Conservation (phyloP, 805 yeast species). For the Brettanomyces sp. region DNA sequence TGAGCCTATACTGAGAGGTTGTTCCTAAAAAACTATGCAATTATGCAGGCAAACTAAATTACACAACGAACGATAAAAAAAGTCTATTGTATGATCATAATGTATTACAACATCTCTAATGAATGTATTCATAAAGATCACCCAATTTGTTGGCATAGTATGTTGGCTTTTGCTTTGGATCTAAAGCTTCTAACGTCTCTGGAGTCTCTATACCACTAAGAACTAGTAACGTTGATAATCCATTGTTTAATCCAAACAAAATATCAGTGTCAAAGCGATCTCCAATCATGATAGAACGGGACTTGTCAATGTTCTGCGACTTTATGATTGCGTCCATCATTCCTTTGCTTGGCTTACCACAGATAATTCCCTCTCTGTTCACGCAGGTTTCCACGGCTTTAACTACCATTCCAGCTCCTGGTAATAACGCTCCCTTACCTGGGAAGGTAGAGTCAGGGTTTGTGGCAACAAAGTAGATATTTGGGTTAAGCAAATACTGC, state of each 20-base stretch:
- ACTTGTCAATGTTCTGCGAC: constrained; percentile 44
- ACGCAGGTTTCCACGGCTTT: constrained; percentile 66
- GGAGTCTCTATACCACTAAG: constrained; percentile 87
- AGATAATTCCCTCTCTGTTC: constrained; percentile 73
- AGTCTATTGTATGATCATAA: no score
- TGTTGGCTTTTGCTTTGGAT: constrained; percentile 44
- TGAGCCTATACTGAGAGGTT: no score
- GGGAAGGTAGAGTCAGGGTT: constrained; percentile 95
- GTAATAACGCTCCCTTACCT: constrained; percentile 70
- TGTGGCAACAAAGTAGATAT: constrained; percentile 76
- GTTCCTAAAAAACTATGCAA: no score
- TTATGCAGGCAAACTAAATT: no score
- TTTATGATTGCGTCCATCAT: constrained; percentile 88
- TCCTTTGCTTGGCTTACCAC: constrained; percentile 86
- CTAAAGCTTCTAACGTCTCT: constrained; percentile 38
- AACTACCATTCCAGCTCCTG: constrained; percentile 93
- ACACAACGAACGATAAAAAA: no score
- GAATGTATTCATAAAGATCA: constrained; percentile 52
- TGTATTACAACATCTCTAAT: background rate
- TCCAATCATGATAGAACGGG: constrained; percentile 82
- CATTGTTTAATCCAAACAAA: constrained; percentile 82
- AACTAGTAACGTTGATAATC: constrained; percentile 78
- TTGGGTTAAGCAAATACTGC: constrained; percentile 63
- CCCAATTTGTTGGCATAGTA: constrained; percentile 66
- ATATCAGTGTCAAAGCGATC: constrained; percentile 94